Evolutionary conservation across 2,329 filamentous ascomycete genomes (phyloP), one percentile per base, ranked within the genome.

Genomic region (Stylonectria norvegica): DNA sequence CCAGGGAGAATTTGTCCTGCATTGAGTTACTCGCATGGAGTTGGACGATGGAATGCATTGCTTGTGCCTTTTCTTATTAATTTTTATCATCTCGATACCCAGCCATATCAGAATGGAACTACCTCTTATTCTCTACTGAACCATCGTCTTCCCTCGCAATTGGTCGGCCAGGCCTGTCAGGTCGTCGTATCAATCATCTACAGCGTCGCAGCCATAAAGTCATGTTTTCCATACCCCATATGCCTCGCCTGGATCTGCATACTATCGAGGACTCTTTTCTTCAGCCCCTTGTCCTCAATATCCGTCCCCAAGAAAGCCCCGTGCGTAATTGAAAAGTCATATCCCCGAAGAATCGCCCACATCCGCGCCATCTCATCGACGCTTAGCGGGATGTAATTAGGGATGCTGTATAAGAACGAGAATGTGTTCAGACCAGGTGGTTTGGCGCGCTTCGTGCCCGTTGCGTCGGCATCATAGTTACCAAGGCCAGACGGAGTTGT

Each of bases 381-480:
- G 1, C 74, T 66, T 19, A 93, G 70, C 0, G 86, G 86, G 14
- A 91, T 89, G 77, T 73, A 71, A 59, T 89, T 87, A 2, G 83
- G 83, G 48, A 85, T 82, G 37, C 81, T 84, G 83, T 85, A 90
- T 75, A 88, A 83, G 64, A 89, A 90, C 1, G 78, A 68, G 56
- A 78, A 90, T 11, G 66, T 71, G 52, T 73, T 79, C 50, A 74
- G 58, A 0, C 68, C 71, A 3, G 46, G 37, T 0, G 74, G 75
- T 32, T 66, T 50, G 11, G 50, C 31, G 4, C 70, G 57, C 28
- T 58, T 39, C 0, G 39, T 52, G 1, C 69, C 68, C 8, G 66
- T 14, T 7, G 53, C 58, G 36, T 77, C 69, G 8, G 60, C 57
- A 1, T 62, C 60, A 71, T 73, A 78, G n/a, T 46, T 49, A 1